Conservation (phyloP, 2,329 filamentous ascomycete genomes). For the Aspergillus spinulosporus region DNA sequence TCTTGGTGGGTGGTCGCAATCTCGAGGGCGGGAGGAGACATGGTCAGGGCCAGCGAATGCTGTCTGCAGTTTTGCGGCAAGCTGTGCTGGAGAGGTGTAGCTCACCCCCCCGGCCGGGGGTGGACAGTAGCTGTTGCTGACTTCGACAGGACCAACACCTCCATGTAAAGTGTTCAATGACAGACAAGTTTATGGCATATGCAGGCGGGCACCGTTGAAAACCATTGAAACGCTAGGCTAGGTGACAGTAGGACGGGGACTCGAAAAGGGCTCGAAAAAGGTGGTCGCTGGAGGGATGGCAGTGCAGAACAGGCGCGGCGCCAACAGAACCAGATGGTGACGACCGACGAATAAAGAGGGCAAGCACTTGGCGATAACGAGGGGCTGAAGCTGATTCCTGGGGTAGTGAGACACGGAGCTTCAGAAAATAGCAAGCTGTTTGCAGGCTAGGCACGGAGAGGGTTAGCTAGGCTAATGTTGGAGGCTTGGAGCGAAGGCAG, state of each 20-base stretch:
- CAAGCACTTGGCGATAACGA: constrained; percentile 7
- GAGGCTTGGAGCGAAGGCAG: constrained; percentile 15
- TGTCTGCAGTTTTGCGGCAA: constrained; percentile 24
- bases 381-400: constrained; percentile 9
- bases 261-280: constrained; percentile 12
- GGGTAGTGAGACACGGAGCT: constrained; percentile 8
- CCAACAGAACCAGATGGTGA: constrained; percentile 12
- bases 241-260: background rate
- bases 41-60: constrained; percentile 27
- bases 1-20: constrained; percentile 25
- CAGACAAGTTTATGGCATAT: constrained; percentile 18
- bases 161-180: constrained; percentile 30
- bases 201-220: constrained; percentile 4
- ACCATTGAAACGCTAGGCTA: constrained; percentile 17
- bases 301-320: constrained; percentile 11
- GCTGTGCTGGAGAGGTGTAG: constrained; percentile 28
- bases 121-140: constrained; percentile 23
- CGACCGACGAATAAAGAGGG: constrained; percentile 14
- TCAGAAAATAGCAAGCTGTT: constrained; percentile 5
- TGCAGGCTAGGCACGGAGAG: constrained; percentile 14
- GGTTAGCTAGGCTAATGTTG: constrained; percentile 13
- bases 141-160: constrained; percentile 46
- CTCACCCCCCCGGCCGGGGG: constrained; percentile 29
- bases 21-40: constrained; percentile 34
- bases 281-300: constrained; percentile 3